phyloP scores from a whole-genome alignment of 202 grass and related monocot genomes.

The Carex sylvatica region DNA sequence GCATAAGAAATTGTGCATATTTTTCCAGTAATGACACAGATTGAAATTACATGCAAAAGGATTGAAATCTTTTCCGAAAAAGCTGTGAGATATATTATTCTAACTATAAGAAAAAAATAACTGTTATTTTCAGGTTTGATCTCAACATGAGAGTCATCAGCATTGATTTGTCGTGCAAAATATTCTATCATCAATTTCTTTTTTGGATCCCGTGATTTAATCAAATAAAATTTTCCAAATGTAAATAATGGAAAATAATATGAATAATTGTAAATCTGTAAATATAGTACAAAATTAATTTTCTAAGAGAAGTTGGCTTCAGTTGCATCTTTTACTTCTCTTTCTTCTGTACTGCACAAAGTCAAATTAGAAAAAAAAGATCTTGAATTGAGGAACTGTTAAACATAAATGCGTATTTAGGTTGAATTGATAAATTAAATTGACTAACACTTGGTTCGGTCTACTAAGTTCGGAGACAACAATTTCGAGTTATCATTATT shows the following conservation, averaged over 20 bases:
- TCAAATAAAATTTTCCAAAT: conserved; percentile 1
- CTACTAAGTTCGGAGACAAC: no score
- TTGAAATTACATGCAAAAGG: no score
- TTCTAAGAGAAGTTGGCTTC: conserved; percentile 69
- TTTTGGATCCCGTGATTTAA: conserved; percentile 57
- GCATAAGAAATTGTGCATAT: no score
- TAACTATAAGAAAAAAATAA: conserved; percentile 17
- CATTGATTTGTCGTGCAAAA: conserved; percentile 79
- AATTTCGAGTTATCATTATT: background rate
- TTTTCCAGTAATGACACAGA: no score
- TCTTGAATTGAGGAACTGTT: background rate
- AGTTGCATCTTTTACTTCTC: conserved; percentile 58
- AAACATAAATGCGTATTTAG: background rate
- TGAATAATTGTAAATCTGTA: background rate
- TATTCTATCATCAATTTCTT: conserved; percentile 85
- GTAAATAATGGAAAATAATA: conserved; percentile 2
- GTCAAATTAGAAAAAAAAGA: background rate
- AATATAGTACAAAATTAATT: conserved; percentile 26
- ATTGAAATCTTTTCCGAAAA: no score
- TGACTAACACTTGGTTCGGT: no score
- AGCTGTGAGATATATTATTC: no score
- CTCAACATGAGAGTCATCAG: conserved; percentile 83
- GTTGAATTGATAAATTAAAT: no score
- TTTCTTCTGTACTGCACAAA: conserved; percentile 57
- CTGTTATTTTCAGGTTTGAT: conserved; percentile 67